These are phyloP conservation scores for Gynandropsis gynandra DNA, from an alignment of 345 rosid species.

Conservation along the genomic window DNA sequence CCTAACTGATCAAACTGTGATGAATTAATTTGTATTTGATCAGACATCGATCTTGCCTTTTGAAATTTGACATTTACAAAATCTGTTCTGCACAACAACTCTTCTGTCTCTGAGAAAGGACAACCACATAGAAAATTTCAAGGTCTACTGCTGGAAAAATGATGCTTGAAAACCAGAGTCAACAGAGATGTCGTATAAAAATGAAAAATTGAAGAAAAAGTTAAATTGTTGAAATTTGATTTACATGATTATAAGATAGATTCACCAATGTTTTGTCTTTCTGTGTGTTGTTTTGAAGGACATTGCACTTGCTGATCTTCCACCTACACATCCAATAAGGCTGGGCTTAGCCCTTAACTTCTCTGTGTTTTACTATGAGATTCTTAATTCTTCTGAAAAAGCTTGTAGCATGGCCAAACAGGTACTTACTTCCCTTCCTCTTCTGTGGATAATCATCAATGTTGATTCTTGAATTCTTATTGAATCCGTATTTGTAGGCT, in stretches of 20 bases:
- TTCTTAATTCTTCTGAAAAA: slow-evolving; percentile 81
- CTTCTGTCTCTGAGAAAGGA: no score
- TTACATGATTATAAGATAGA: slow-evolving; percentile 4
- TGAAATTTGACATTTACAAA: no score
- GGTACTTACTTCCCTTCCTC: slow-evolving; percentile 29
- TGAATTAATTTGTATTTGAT: neutral
- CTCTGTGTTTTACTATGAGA: slow-evolving; percentile 88
- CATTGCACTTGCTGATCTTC: slow-evolving; percentile 62
- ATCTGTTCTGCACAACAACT: no score
- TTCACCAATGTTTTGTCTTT: neutral
- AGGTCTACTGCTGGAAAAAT: no score
- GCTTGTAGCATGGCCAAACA: slow-evolving; percentile 97
- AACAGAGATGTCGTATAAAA: neutral
- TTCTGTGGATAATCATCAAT: neutral
- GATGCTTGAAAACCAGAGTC: no score
- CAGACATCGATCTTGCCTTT: no score
- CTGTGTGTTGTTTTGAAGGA: slow-evolving; percentile 37
- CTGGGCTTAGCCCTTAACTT: slow-evolving; percentile 79
- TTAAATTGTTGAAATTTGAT: neutral
- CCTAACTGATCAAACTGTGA: slow-evolving; percentile 6
- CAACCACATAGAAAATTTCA: no score
- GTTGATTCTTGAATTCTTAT: neutral
- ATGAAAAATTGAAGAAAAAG: neutral
- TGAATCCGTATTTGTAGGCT: slow-evolving; percentile 37
- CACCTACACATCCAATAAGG: slow-evolving; percentile 90